Evolutionary conservation across 495 filamentous ascomycete genomes (phyloP).

Genomic region (Delitschia confertaspora): DNA sequence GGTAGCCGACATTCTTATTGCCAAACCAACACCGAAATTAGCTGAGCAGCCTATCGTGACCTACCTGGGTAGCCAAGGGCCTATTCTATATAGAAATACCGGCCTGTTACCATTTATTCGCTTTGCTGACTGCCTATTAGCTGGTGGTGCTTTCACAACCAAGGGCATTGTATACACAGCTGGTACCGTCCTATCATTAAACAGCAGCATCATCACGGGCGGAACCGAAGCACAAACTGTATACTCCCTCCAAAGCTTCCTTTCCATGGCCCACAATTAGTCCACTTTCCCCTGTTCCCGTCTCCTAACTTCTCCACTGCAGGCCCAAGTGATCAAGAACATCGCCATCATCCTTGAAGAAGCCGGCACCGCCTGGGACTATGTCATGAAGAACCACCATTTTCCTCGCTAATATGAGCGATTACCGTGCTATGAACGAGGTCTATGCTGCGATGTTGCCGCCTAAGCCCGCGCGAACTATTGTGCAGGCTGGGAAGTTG

Average conservation of each 20-base stretch:
- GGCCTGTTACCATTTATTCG: neutral
- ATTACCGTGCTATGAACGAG: constrained; percentile 23
- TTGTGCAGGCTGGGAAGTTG: constrained; percentile 16
- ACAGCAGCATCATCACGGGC: constrained; percentile 16
- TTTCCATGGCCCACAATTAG: too few species aligned
- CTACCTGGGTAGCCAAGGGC: constrained; percentile 17
- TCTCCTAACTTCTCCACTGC: neutral
- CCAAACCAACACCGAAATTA: constrained; percentile 8
- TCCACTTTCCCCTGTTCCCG: neutral
- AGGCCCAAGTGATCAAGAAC: constrained; percentile 25
- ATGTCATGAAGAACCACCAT: constrained; percentile 20
- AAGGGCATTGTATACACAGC: constrained; percentile 18
- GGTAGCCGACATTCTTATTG: neutral
- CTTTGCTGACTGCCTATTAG: neutral
- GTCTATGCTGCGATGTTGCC: constrained; percentile 20
- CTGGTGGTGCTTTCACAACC: constrained; percentile 12
- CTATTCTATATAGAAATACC: constrained; percentile 11
- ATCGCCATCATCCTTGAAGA: constrained; percentile 19
- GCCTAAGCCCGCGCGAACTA: constrained; percentile 16
- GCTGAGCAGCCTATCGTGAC: constrained; percentile 17
- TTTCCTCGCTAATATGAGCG: constrained; percentile 16
- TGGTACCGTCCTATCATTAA: constrained; percentile 14
- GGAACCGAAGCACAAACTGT: constrained; percentile 12
- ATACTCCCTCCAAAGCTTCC: neutral
- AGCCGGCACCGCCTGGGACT: constrained; percentile 17